Base-by-base conservation (phyloP, 768 basidiomycete species). In the Podaxis sp. region DNA sequence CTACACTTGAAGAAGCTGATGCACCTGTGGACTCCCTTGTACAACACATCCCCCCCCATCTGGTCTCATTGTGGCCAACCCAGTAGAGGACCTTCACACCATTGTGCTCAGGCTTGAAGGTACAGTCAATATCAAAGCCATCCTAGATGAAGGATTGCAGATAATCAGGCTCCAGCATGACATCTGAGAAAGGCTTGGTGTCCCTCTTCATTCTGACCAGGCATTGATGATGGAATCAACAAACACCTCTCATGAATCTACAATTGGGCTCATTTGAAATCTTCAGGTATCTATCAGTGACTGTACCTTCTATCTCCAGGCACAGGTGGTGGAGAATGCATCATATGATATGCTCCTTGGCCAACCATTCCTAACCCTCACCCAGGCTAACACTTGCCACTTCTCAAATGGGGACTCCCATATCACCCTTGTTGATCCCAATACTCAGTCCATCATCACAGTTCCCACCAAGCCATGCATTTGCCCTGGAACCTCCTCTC, bases 341-440 rank as follows among this genome's bases (percentile, higher is more conserved):
- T 62, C 69, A 0, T 72, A 70, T 26, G 65, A 71, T 10, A 38
- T 72, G 26, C 63, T 72, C 0, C 56, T 72, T 0, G 68, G 70
- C 4, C 58, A 62, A 3, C 69, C 70, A 0, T 72, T 72, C 63
- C 62, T 65, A 11, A 60, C 60, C 2, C 57, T 69, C 11, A 56
- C 68, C 0, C 30, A 66, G 22, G 63, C 66, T 2, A 17, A 33
- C 4, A 55, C 60, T 1, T 56, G 38, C 20, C 57, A 68, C 38
- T 61, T 53, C 26, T 13, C 15, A 5, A 55, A 65, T 20, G 63
- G 67, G 1, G 44, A 60, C 0, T n/a, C 57, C 0, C 55, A 48
- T 5, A n/a, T 69, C 2, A 67, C 65, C 0, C 50, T 71, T 15
- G 20, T 38, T 10, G 65, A 69, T 28, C 70, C 70, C 1, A 69